Evolutionary conservation across 2,329 filamentous ascomycete genomes (phyloP).

Genomic region (Malbranchea cinnamomea): DNA sequence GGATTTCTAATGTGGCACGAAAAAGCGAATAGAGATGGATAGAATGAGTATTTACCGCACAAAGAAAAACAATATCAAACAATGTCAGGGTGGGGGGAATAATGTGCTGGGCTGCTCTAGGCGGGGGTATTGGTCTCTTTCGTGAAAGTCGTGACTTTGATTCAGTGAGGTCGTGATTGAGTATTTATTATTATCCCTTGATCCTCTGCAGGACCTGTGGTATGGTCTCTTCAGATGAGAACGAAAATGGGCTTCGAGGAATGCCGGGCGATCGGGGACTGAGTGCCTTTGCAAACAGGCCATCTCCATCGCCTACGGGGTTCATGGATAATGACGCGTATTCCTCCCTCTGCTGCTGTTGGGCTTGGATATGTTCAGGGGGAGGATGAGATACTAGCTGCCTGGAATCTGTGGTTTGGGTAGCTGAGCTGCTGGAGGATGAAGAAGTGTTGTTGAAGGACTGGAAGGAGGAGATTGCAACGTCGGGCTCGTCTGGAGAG

Average conservation of each 20-base stretch:
- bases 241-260: constrained; percentile 65
- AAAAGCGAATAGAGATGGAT: neutral
- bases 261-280: constrained; percentile 78
- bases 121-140: no score
- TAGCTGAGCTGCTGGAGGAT: no score
- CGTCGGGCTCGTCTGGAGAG: constrained; percentile 47
- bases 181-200: constrained; percentile 8
- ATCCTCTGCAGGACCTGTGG: constrained; percentile 11
- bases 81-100: no score
- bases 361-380: constrained; percentile 24
- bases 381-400: constrained; percentile 23
- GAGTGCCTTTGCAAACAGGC: constrained; percentile 74
- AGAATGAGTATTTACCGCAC: neutral
- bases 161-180: no score
- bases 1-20: no score
- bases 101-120: no score
- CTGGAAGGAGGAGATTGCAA: constrained; percentile 48
- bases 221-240: constrained; percentile 30
- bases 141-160: no score
- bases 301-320: constrained; percentile 50
- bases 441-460: constrained; percentile 37
- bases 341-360: constrained; percentile 16
- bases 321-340: constrained; percentile 13
- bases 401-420: constrained; percentile 14
- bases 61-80: neutral